phyloP scores from a whole-genome alignment of 2,329 filamentous ascomycete species.

The Penicillium griseofulvum region DNA sequence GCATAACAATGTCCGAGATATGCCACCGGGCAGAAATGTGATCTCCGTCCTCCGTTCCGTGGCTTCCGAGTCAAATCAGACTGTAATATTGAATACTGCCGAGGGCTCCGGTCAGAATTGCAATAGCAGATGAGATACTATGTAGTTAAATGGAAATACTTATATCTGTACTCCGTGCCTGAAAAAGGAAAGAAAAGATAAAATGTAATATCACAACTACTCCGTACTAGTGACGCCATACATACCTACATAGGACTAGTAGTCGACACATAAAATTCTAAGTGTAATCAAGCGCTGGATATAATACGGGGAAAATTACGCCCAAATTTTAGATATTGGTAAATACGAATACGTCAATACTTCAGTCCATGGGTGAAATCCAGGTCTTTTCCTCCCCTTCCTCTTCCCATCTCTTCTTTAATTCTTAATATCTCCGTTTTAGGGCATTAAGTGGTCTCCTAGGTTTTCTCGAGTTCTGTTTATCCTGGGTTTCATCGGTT shows the following conservation, averaged over 20 bases:
- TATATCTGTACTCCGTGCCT: not conserved
- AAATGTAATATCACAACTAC: not conserved
- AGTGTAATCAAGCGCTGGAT: no score
- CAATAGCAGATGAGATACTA: not conserved
- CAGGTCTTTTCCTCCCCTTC: conserved; percentile 17
- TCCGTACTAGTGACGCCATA: conserved; percentile 27
- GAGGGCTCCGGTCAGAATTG: not conserved
- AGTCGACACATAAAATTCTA: conserved; percentile 8
- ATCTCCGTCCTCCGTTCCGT: conserved; percentile 26
- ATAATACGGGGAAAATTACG: not conserved
- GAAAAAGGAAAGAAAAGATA: not conserved
- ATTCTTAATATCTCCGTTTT: conserved; percentile 9
- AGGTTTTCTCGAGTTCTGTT: conserved; percentile 13
- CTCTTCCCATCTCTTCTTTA: conserved; percentile 14
- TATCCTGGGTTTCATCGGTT: conserved; percentile 14
- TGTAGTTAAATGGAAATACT: not conserved
- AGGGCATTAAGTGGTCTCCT: conserved; percentile 9
- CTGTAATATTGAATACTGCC: not conserved
- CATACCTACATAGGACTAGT: not conserved
- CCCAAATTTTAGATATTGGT: conserved; percentile 13
- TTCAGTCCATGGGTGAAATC: conserved; percentile 8
- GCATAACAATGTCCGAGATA: conserved; percentile 8
- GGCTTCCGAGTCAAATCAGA: conserved; percentile 20
- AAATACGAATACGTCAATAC: conserved; percentile 29
- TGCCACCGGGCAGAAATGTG: conserved; percentile 9